A percentile compares a stretch with the other conserved stretches of the same genome.
Conservation (phyloP, 345 rosid species). For the Moringa oleifera region DNA sequence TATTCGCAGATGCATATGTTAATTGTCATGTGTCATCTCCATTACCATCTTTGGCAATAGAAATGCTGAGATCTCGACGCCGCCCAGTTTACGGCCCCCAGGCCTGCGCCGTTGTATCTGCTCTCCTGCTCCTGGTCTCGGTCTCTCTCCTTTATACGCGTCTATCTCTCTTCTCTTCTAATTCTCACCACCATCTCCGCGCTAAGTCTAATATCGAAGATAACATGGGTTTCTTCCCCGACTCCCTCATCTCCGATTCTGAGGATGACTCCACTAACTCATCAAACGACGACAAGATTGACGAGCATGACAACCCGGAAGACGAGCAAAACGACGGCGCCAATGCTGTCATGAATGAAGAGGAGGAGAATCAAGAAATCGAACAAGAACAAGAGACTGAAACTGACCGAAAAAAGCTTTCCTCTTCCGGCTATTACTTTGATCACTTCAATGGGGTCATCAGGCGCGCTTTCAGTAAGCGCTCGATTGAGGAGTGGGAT, state of each 20-base stretch:
- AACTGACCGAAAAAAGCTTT: slow-evolving; percentile 25
- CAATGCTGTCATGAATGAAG: slow-evolving; percentile 13
- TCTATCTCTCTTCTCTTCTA: slow-evolving; percentile 56
- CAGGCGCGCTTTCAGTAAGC: slow-evolving; percentile 48
- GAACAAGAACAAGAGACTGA: slow-evolving; percentile 38
- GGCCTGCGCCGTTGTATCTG: slow-evolving; percentile 61
- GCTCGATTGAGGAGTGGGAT: slow-evolving; percentile 89
- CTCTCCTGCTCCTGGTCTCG: slow-evolving; percentile 74
- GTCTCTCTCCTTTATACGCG: slow-evolving; percentile 84
- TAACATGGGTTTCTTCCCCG: slow-evolving; percentile 22
- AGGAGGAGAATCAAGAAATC: slow-evolving; percentile 26
- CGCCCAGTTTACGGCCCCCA: slow-evolving; percentile 76
- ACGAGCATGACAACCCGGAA: slow-evolving; percentile 73
- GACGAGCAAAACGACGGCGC: slow-evolving; percentile 26
- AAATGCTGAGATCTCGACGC: slow-evolving; percentile 56
- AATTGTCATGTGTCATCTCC: too few species aligned
- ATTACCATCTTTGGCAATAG: neutral
- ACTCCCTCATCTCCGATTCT: slow-evolving; percentile 7
- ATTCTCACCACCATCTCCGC: slow-evolving; percentile 25
- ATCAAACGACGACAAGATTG: slow-evolving; percentile 53
- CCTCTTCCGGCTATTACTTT: slow-evolving; percentile 56
- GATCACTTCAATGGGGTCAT: slow-evolving; percentile 68
- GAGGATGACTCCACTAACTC: neutral
- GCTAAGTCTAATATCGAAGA: slow-evolving; percentile 18
- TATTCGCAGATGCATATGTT: too few species aligned